A percentile compares a stretch with the other conserved stretches of the same genome.
Conservation (phyloP, 169 alveolate genomes). For the Plasmodium billcollinsi region DNA sequence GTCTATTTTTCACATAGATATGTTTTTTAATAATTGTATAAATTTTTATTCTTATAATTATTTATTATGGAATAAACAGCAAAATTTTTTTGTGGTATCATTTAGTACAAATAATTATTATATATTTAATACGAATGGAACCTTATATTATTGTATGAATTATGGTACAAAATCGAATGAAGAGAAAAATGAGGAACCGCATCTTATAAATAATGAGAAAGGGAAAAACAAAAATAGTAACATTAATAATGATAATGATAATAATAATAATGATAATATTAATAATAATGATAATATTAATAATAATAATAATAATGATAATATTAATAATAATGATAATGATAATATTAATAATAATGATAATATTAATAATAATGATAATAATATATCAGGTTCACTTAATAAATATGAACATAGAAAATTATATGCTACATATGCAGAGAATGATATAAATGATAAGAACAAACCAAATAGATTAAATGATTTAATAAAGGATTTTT, state of each 20-base stretch:
- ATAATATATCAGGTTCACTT: neutral
- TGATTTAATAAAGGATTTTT: neutral
- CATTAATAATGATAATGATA: neutral
- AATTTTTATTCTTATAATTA: slow-evolving; percentile 27
- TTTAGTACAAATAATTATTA: slow-evolving; percentile 44
- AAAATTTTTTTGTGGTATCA: slow-evolving; percentile 64
- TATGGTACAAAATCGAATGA: neutral
- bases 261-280: neutral
- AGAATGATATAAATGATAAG: neutral
- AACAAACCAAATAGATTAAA: too few species aligned
- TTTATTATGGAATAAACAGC: slow-evolving; percentile 68
- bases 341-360: neutral
- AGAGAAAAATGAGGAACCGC: neutral
- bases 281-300: neutral
- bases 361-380: neutral
- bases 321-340: neutral
- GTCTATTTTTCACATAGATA: slow-evolving; percentile 54
- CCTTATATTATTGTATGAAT: slow-evolving; percentile 35
- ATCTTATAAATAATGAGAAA: neutral
- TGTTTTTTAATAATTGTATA: slow-evolving; percentile 14
- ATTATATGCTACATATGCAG: neutral
- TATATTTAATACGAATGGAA: slow-evolving; percentile 75
- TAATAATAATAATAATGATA: neutral
- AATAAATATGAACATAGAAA: neutral
- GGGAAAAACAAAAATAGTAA: neutral